Evolutionary conservation across 768 basidiomycete genomes (phyloP).

Genomic region (Serendipita vermifera): DNA sequence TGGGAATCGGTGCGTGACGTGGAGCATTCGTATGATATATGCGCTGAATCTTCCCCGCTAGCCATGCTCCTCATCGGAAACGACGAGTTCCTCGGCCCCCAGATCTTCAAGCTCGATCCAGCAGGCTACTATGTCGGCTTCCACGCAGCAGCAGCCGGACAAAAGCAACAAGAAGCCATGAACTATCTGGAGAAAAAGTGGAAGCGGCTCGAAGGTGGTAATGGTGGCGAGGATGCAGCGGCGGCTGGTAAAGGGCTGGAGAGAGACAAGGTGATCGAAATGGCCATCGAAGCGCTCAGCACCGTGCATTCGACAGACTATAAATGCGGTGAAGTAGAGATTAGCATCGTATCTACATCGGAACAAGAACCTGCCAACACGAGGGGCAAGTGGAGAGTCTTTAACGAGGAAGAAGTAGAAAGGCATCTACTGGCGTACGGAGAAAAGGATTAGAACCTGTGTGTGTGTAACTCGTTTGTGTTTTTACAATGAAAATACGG

Average conservation of each 20-base stretch:
- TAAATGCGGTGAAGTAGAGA: constrained; percentile 90
- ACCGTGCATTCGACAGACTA: constrained; percentile 92
- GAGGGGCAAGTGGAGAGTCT: constrained; percentile 64
- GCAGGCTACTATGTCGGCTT: constrained; percentile 98
- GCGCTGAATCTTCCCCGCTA: constrained; percentile 23
- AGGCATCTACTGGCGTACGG: constrained; percentile 71
- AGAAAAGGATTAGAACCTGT: constrained; percentile 69
- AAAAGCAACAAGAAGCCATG: constrained; percentile 96
- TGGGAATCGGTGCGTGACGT: constrained; percentile 69
- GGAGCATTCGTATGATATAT: neutral
- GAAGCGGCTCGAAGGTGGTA: constrained; percentile 80
- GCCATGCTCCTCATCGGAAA: constrained; percentile 94
- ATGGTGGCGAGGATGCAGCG: constrained; percentile 65
- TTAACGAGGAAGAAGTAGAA: constrained; percentile 68
- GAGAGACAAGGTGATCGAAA: constrained; percentile 80
- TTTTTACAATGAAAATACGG: no score
- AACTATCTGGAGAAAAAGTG: constrained; percentile 98
- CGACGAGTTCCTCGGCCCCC: constrained; percentile 86
- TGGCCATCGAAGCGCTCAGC: constrained; percentile 90
- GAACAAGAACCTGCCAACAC: constrained; percentile 53
- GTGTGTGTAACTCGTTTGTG: no score
- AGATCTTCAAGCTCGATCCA: constrained; percentile 95
- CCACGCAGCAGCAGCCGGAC: constrained; percentile 88
- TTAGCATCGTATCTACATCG: constrained; percentile 75
- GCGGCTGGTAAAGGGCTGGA: constrained; percentile 61